phyloP scores from a whole-genome alignment of 2,329 filamentous ascomycete species.

The Volutella citrinella region DNA sequence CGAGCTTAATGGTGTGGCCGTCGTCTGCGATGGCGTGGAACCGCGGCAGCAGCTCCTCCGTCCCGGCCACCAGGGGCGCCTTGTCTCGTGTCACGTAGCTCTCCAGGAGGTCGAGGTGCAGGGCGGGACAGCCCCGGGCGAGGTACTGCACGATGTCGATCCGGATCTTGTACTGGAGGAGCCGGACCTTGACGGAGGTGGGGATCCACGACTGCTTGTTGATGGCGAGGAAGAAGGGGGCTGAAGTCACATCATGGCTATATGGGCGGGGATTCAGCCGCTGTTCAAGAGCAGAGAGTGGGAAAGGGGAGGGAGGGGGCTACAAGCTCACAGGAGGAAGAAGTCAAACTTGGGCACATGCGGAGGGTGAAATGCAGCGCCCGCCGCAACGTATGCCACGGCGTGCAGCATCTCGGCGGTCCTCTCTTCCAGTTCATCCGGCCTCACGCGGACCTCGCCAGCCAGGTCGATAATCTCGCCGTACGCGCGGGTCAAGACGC shows the following conservation, averaged over 20 bases:
- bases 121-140: slow-evolving; percentile 60
- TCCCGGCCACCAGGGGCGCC: slow-evolving; percentile 42
- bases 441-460: slow-evolving; percentile 53
- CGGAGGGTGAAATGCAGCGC: slow-evolving; percentile 59
- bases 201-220: slow-evolving; percentile 60
- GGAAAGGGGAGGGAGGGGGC: neutral
- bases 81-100: slow-evolving; percentile 53
- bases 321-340: slow-evolving; percentile 62
- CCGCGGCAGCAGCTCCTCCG: slow-evolving; percentile 46
- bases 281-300: neutral
- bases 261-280: slow-evolving; percentile 6
- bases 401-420: slow-evolving; percentile 67
- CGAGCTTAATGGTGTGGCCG: slow-evolving; percentile 76
- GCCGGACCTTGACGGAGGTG: slow-evolving; percentile 56
- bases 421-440: slow-evolving; percentile 54
- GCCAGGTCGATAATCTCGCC: slow-evolving; percentile 62
- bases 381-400: slow-evolving; percentile 45
- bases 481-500: slow-evolving; percentile 60
- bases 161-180: slow-evolving; percentile 81
- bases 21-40: slow-evolving; percentile 62
- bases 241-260: slow-evolving; percentile 72
- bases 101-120: slow-evolving; percentile 57
- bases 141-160: slow-evolving; percentile 73
- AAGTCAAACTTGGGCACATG: slow-evolving; percentile 79
- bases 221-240: slow-evolving; percentile 72